Percentiles rank a stretch among this genome's conserved stretches.
phyloP scores from a whole-genome alignment of 2,329 filamentous ascomycete genomes.

The Aspergillus versicolor region DNA sequence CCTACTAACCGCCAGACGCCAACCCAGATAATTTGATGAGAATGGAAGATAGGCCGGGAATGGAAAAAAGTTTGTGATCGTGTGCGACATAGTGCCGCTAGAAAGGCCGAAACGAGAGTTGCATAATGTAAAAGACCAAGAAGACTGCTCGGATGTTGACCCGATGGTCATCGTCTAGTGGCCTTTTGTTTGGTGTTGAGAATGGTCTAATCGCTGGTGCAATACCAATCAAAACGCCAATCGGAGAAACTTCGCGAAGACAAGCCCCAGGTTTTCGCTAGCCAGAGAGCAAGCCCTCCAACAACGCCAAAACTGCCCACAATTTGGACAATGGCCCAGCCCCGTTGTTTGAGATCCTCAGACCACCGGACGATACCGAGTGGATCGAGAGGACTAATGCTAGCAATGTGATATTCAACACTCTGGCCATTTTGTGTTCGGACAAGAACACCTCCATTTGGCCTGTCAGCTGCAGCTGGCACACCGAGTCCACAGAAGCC shows the following conservation, averaged over 20 bases:
- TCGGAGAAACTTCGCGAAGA: slow-evolving; percentile 32
- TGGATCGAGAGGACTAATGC: slow-evolving; percentile 67
- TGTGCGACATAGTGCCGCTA: background rate
- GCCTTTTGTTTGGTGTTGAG: background rate
- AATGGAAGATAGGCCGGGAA: background rate
- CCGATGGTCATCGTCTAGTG: background rate
- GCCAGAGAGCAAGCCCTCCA: slow-evolving; percentile 68
- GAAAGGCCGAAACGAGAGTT: background rate
- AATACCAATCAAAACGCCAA: slow-evolving; percentile 29
- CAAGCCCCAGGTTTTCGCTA: slow-evolving; percentile 47
- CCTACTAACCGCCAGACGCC: background rate
- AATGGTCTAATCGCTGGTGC: slow-evolving; percentile 12
- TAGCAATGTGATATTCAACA: slow-evolving; percentile 33
- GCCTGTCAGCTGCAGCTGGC: slow-evolving; percentile 26
- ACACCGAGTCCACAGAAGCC: slow-evolving; percentile 27
- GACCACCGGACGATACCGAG: slow-evolving; percentile 72
- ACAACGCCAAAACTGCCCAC: slow-evolving; percentile 72
- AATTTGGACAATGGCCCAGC: slow-evolving; percentile 70
- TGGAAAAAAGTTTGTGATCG: background rate
- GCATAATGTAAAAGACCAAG: background rate
- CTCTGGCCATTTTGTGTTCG: slow-evolving; percentile 25
- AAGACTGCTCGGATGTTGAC: background rate
- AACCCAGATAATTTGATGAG: background rate
- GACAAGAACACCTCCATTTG: slow-evolving; percentile 23
- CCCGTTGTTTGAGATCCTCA: slow-evolving; percentile 62